Percentiles rank a stretch among this genome's conserved stretches.
Conservation (phyloP, 2,329 filamentous ascomycete genomes). For the Ceratocystis destructans region DNA sequence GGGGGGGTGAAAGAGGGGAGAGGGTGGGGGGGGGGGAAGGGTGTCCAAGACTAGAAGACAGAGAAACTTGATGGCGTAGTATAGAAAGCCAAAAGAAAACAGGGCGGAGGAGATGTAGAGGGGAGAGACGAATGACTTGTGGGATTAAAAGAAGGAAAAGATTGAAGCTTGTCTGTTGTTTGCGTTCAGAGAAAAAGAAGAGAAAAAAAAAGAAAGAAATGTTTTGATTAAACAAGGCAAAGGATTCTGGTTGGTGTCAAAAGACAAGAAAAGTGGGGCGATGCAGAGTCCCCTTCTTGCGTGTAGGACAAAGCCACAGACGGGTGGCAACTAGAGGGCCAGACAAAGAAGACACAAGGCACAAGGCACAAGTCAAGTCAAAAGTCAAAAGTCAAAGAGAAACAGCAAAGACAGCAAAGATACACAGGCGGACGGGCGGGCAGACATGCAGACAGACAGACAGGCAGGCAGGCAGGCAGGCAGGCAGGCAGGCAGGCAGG, state of each 20-base stretch:
- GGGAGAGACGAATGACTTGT: constrained; percentile 4
- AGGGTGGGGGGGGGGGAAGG: no score
- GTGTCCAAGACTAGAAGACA: background rate
- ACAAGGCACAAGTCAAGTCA: no score
- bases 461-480: no score
- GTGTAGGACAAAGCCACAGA: constrained; percentile 9
- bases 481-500: no score
- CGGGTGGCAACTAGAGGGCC: background rate
- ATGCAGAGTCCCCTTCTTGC: background rate
- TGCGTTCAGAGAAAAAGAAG: background rate
- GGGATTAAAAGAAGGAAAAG: no score
- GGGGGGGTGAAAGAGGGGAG: no score
- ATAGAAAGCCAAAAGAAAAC: background rate
- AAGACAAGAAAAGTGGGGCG: constrained; percentile 5
- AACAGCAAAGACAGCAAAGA: background rate
- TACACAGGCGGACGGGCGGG: no score
- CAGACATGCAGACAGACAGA: no score
- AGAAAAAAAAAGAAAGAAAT: background rate
- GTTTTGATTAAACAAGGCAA: background rate
- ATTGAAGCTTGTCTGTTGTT: no score
- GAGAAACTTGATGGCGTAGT: background rate
- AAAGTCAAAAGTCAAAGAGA: background rate
- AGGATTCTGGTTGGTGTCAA: constrained; percentile 5
- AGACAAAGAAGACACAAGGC: background rate
- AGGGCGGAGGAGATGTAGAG: background rate